Conservation (phyloP, 306 rosid species). For the Sphenostylis stenocarpa region DNA sequence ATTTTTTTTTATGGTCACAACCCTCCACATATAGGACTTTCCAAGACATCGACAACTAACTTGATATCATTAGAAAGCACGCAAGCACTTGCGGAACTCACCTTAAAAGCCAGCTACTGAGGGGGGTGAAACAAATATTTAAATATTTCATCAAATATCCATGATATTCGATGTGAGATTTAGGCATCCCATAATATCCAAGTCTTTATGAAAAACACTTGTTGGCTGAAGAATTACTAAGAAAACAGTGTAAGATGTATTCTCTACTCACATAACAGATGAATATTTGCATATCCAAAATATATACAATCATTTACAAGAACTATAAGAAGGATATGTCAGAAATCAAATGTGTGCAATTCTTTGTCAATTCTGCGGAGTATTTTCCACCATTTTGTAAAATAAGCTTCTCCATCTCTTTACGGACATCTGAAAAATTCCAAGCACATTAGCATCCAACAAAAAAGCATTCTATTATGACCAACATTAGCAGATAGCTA, state of each 20-base stretch:
- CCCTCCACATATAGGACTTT: too few relatives aligned
- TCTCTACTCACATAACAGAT: conserved; percentile 1
- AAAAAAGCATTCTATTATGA: conserved; percentile 24
- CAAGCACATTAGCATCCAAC: conserved; percentile 39
- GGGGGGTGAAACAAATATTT: too few relatives aligned
- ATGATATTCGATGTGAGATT: too few relatives aligned
- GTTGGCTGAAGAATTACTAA: neutral
- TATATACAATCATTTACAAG: conserved; percentile 22
- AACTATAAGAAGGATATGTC: conserved; percentile 74
- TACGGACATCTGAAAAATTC: conserved; percentile 68
- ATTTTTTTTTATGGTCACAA: too few relatives aligned
- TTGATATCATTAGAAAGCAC: too few relatives aligned
- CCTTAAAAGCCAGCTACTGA: too few relatives aligned
- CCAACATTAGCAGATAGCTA: conserved; percentile 38
- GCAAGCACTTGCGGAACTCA: too few relatives aligned
- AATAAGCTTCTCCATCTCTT: conserved; percentile 69
- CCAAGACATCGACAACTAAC: too few relatives aligned
- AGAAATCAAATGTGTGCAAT: conserved; percentile 89
- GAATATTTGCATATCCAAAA: conserved; percentile 25
- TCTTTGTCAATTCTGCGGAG: conserved; percentile 82
- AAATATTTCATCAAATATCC: too few relatives aligned
- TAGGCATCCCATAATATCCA: too few relatives aligned
- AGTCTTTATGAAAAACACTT: conserved; percentile 6
- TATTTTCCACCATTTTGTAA: conserved; percentile 85
- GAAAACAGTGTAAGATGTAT: neutral